Evolutionary conservation across 1,284 basidiomycete genomes (phyloP), one percentile per base, ranked within the genome.

Genomic region (Heterobasidion irregulare): DNA sequence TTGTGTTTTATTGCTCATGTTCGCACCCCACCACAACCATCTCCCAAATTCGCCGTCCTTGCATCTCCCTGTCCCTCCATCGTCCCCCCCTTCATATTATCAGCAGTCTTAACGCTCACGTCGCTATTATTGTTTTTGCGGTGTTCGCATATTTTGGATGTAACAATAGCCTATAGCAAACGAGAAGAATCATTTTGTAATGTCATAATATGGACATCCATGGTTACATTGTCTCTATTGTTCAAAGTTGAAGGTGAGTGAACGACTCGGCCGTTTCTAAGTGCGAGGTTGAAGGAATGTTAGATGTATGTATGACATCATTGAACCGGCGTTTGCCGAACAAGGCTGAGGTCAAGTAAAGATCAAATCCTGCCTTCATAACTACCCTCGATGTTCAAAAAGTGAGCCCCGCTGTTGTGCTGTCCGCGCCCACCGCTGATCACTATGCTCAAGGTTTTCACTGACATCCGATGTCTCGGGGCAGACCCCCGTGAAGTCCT

Each of bases 401-500:
- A 83, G 82, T 80, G 56, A 47, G 66, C 53, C 44, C 32, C 35
- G 26, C 46, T 53, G 32, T 36, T 19, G 46, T n/a, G 38, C 41
- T 13, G 41, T 19, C 12, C 19, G 34, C 34, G 33, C 26, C 19
- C 18, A 19, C 38, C 38, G n/a, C 38, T 41, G 38, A 41, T n/a
- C 38, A 7, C 5, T 10, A 41, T 41, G 3, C 8, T 3, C 12
- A 44, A 96, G 94, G 72, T 97, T 97, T 73, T 78, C 75, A 55
- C 81, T 89, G 16, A 85, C 92, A 58, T 85, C 87, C 38, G 96
- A 99, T 68, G 84, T 99, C 59, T 81, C 93, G 44, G 87, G 90
- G 26, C 93, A 95, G 63, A 95, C 94, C n/a, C 91, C 91, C 55
- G 82, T 98, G 61, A 99, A 99, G 72, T 89, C 93, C 34, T 98